Evolutionary conservation across 2,329 filamentous ascomycete species (phyloP).

Genomic region (Colletotrichum cuscutae): DNA sequence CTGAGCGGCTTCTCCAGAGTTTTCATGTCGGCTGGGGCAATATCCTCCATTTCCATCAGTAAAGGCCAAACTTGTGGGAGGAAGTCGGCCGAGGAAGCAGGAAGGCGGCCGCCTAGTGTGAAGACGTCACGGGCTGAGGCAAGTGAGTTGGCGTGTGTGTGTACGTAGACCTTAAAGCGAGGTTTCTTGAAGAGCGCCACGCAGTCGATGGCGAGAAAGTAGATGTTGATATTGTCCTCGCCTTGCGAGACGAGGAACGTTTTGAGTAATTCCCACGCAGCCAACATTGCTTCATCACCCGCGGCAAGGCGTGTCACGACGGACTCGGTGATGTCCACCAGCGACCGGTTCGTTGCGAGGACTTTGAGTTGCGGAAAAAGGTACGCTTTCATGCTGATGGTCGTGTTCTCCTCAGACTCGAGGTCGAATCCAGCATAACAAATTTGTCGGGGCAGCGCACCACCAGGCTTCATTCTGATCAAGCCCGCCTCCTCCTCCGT

Average conservation of each 20-base stretch:
- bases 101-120: not conserved
- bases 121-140: not conserved
- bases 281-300: not conserved
- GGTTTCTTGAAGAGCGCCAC: not conserved
- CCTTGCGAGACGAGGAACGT: not conserved
- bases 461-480: not conserved
- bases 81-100: not conserved
- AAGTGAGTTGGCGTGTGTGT: not conserved
- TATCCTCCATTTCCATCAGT: conserved; percentile 5
- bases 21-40: not conserved
- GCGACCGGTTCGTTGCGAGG: conserved; percentile 6
- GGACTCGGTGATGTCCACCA: not conserved
- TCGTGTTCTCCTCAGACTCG: not conserved
- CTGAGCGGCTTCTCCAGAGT: not conserved
- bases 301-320: not conserved
- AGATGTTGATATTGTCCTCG: not conserved
- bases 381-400: conserved; percentile 21
- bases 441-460: conserved; percentile 2
- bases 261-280: not conserved
- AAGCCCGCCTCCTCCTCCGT: conserved; percentile 1
- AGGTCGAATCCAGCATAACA: conserved; percentile 17
- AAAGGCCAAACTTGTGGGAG: not conserved
- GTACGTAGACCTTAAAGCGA: not conserved
- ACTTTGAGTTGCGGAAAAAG: conserved; percentile 22
- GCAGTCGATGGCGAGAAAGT: conserved; percentile 25